Evolutionary conservation across 2,329 filamentous ascomycete species (phyloP), one percentile per base, ranked within the genome.

Genomic region (Fusarium avenaceum): DNA sequence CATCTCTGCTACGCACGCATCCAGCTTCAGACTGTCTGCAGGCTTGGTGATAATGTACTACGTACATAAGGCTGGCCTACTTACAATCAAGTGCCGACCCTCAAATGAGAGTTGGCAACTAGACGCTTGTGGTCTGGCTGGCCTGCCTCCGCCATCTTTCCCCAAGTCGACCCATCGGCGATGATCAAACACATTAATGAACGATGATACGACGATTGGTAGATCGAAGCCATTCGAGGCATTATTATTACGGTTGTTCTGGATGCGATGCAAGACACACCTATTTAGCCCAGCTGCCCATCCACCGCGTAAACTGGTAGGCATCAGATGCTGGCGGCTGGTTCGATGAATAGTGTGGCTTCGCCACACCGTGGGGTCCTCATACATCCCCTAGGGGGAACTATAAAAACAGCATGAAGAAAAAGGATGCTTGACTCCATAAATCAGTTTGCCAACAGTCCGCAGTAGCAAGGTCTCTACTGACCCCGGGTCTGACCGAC

Each of bases 21-120:
- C 47, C 59, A 59, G 46, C 61, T 62, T 64, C 54, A 51, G 42
- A 51, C 59, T 58, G 40, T 50, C 59, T 55, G 28, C 60, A 58
- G 28, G 38, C 48, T 53, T 59, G 13, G 43, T 58, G 28, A 59
- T 38, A 30, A 42, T 63, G 39, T 52, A 19, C 19, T 19, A 19
- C 19, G 19, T 19, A 33, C 17, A 66, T 63, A 35, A 35, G 15
- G 52, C 57, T 53, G 57, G 56, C 46, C 62, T 50, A 49, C 65
- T 53, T 44, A 61, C 35, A 47, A 50, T 63, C 63, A 71, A 53
- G 43, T 43, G 45, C 54, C 40, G 30, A 53, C 47, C 57, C 65
- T 61, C 44, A 15, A 38, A 50, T 30, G 20, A 65, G 49, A 33
- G 44, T 49, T 14, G 48, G 47, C 42, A 24, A 54, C 45, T 52